phyloP scores from a whole-genome alignment of 768 basidiomycete genomes.

The Suillus americanus region DNA sequence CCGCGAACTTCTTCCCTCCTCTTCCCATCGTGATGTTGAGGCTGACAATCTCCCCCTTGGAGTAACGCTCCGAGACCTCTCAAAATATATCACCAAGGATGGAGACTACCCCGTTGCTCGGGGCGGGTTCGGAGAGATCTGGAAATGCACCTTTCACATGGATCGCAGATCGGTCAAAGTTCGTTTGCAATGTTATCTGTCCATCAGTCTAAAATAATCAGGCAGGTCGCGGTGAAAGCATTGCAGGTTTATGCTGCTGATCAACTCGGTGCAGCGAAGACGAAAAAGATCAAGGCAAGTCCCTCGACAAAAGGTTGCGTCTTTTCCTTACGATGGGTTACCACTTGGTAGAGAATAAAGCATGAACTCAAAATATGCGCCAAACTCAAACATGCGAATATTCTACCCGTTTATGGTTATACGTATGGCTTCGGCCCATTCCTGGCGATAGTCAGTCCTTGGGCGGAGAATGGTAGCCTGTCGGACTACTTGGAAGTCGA shows the following conservation, averaged over 20 bases:
- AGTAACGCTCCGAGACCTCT: neutral
- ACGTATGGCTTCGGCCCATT: constrained; percentile 30
- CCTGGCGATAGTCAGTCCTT: constrained; percentile 34
- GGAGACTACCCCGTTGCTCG: constrained; percentile 2
- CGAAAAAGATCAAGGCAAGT: neutral
- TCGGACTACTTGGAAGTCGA: constrained; percentile 19
- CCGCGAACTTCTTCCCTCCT: neutral
- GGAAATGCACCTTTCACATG: neutral
- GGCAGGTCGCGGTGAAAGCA: constrained; percentile 25
- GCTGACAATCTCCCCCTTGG: neutral
- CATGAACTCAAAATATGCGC: constrained; percentile 25
- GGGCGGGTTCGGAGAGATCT: constrained; percentile 6
- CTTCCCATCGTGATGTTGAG: neutral
- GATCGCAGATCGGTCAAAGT: neutral
- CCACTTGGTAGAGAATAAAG: constrained; percentile 19
- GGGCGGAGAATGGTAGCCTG: constrained; percentile 31
- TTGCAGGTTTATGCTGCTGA: constrained; percentile 21
- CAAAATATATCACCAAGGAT: neutral
- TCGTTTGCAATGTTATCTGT: neutral
- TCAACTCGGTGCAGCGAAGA: neutral
- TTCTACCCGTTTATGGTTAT: constrained; percentile 30
- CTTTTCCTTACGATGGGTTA: neutral
- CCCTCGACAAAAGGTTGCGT: neutral
- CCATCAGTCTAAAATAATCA: neutral
- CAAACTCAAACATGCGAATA: constrained; percentile 25